These are phyloP conservation scores for Hymenoscyphus linearis DNA, from an alignment of 2,329 filamentous ascomycete species.

Conservation along the genomic window DNA sequence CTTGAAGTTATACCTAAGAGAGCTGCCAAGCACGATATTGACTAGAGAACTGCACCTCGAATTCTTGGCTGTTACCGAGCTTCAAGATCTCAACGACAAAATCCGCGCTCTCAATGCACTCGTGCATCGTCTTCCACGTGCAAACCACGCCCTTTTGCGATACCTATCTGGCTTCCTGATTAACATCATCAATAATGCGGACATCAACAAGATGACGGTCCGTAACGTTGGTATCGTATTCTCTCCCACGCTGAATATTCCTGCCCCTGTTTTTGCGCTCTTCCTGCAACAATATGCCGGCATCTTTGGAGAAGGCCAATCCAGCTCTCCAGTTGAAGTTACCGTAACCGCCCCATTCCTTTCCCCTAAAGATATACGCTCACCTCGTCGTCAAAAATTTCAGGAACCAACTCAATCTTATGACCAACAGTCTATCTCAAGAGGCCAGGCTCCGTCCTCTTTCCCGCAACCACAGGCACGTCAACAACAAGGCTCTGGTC, in stretches of 20 bases:
- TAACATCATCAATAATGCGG: conserved; percentile 83
- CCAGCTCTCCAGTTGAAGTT: conserved; percentile 44
- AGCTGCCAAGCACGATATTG: conserved; percentile 84
- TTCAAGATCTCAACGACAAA: conserved; percentile 70
- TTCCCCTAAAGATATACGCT: conserved; percentile 54
- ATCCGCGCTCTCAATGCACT: conserved; percentile 70
- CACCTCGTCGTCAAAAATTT: conserved; percentile 61
- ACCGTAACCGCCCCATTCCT: conserved; percentile 37
- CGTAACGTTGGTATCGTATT: conserved; percentile 98
- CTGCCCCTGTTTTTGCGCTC: conserved; percentile 86
- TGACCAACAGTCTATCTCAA: conserved; percentile 47
- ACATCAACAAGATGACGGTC: conserved; percentile 96
- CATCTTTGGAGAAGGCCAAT: conserved; percentile 70
- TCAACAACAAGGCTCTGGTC: conserved; percentile 28
- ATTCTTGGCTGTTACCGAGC: conserved; percentile 79
- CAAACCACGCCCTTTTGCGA: conserved; percentile 76
- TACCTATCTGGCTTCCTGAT: conserved; percentile 86
- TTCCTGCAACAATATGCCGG: conserved; percentile 85
- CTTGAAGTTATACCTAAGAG: conserved; percentile 88
- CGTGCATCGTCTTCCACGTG: conserved; percentile 71
- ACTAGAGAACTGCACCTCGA: conserved; percentile 86
- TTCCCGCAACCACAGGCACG: conserved; percentile 34
- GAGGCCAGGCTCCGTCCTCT: conserved; percentile 25
- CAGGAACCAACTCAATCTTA: conserved; percentile 56
- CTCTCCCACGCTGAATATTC: conserved; percentile 93